Evolutionary conservation across 1,284 basidiomycete genomes (phyloP).

Genomic region (Lentinus polychrous): DNA sequence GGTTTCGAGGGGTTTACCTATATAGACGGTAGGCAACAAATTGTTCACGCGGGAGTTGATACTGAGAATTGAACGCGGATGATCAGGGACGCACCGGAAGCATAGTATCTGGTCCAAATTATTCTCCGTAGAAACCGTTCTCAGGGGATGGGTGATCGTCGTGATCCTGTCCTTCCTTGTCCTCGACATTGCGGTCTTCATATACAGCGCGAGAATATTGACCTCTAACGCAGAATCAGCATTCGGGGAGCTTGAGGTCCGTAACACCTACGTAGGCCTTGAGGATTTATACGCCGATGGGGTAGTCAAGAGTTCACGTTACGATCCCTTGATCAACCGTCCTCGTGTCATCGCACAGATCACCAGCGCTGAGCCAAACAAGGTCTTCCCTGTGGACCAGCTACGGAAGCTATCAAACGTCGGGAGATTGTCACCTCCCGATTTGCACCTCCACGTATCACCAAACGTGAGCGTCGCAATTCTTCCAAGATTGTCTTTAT

Average conservation of each 20-base stretch:
- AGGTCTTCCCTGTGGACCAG: constrained; percentile 19
- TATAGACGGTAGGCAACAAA: too few species aligned
- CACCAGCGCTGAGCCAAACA: constrained; percentile 13
- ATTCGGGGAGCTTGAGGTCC: constrained; percentile 15
- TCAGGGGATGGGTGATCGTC: background rate
- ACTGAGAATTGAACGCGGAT: too few species aligned
- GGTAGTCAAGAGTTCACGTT: constrained; percentile 13
- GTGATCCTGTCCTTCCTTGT: constrained; percentile 6
- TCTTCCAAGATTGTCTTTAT: too few species aligned
- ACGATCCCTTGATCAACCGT: constrained; percentile 17
- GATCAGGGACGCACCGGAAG: too few species aligned
- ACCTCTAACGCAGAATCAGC: constrained; percentile 9
- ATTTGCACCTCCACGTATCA: constrained; percentile 17
- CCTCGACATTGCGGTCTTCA: constrained; percentile 12
- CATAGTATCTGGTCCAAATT: too few species aligned
- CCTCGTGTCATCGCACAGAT: constrained; percentile 20
- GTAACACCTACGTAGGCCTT: constrained; percentile 20
- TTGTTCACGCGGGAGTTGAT: too few species aligned
- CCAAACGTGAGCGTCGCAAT: constrained; percentile 8
- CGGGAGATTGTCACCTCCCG: constrained; percentile 17
- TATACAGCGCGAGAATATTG: constrained; percentile 13
- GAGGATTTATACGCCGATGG: constrained; percentile 19
- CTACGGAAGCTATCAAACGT: constrained; percentile 16
- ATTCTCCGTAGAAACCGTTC: too few species aligned
- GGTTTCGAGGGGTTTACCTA: too few species aligned